Evolutionary conservation across 192 early-diverging fungal species (phyloP).

Genomic region (Tieghemiomyces parasiticus): DNA sequence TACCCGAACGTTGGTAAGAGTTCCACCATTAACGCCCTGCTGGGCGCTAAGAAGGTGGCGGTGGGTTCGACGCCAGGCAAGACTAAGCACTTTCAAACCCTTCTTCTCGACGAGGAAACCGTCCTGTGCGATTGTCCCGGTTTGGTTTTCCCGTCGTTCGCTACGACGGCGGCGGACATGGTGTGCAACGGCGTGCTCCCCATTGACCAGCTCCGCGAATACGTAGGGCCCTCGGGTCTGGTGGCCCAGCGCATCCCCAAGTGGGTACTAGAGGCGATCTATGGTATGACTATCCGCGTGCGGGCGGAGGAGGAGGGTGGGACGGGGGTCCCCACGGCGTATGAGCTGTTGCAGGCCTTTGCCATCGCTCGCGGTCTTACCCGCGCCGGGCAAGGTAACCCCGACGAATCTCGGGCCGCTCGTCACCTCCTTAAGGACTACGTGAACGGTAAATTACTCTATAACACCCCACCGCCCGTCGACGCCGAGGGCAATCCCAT

Average conservation of each 20-base stretch:
- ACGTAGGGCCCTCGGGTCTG: conserved; percentile 71
- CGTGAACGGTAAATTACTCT: conserved; percentile 86
- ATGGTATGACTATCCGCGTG: conserved; percentile 80
- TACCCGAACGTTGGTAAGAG: conserved; percentile 99
- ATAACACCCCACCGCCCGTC: conserved; percentile 62
- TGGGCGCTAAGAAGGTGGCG: conserved; percentile 86
- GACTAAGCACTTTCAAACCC: conserved; percentile 99
- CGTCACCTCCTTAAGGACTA: conserved; percentile 97
- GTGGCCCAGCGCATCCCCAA: conserved; percentile 75
- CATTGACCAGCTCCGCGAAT: conserved; percentile 95
- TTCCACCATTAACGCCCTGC: conserved; percentile 93
- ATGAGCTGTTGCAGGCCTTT: conserved; percentile 83
- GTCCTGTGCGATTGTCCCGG: conserved; percentile 99
- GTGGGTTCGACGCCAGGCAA: conserved; percentile 97
- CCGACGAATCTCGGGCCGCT: conserved; percentile 93
- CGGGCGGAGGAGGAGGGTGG: conserved; percentile 63
- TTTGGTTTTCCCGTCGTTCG: conserved; percentile 96
- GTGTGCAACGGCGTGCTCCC: conserved; percentile 97
- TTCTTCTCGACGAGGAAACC: conserved; percentile 69
- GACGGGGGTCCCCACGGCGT: conserved; percentile 59
- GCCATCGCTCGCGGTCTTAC: conserved; percentile 88
- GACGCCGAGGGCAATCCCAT: conserved; percentile 26
- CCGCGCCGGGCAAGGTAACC: conserved; percentile 86
- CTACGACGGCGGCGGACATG: conserved; percentile 96
- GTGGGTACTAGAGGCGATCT: conserved; percentile 72